Percentiles rank a stretch among this genome's conserved stretches.
Evolutionary conservation across 2,329 filamentous ascomycete genomes (phyloP).

Genomic region (Colletotrichum spaethianum): DNA sequence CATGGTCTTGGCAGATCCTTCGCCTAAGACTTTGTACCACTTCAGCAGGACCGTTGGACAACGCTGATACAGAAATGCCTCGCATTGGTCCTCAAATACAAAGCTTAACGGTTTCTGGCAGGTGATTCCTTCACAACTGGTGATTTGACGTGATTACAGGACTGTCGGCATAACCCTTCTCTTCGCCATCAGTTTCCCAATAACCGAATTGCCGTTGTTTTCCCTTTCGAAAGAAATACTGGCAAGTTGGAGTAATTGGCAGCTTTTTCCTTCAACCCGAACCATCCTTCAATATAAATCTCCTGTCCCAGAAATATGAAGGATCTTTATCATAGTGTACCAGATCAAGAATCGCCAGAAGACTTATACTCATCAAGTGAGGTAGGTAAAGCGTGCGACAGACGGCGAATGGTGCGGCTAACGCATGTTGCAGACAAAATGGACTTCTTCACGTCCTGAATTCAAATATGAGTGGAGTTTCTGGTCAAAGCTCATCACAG

Average conservation of each 20-base stretch:
- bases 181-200: neutral
- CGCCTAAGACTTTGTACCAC: neutral
- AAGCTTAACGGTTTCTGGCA: constrained; percentile 23
- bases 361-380: neutral
- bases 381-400: neutral
- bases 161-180: neutral
- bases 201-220: neutral
- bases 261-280: no score
- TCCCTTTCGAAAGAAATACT: neutral
- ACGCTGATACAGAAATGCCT: neutral
- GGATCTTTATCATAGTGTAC: constrained; percentile 12
- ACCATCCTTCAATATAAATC: neutral
- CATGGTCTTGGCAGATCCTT: constrained; percentile 31
- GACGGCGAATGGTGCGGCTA: no score
- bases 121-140: neutral
- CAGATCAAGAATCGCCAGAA: constrained; percentile 16
- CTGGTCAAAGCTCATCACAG: constrained; percentile 6
- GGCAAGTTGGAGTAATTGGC: neutral
- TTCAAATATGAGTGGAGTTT: constrained; percentile 6
- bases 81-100: neutral
- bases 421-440: neutral
- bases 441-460: neutral
- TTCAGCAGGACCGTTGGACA: neutral
- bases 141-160: neutral
- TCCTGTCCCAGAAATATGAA: neutral